Percentiles rank a stretch among this genome's conserved stretches.
These are phyloP conservation scores for Cucurbita argyrosperma DNA, from an alignment of 306 rosid genomes.

Conservation along the genomic window DNA sequence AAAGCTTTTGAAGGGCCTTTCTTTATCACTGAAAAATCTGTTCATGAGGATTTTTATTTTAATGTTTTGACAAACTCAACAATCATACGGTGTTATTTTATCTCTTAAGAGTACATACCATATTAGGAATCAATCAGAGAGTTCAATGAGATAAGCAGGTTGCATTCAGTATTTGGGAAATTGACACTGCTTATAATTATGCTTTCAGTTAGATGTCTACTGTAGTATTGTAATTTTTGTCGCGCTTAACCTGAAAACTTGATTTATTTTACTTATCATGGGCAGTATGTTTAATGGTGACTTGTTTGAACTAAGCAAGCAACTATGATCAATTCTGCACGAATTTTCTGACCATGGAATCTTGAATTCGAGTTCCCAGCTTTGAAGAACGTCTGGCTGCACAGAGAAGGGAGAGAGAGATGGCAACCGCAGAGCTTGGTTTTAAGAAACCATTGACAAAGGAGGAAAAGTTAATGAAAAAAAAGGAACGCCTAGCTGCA, in stretches of 20 bases:
- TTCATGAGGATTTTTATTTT: neutral
- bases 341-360: neutral
- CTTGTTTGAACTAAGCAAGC: neutral
- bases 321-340: neutral
- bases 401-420: slow-evolving; percentile 80
- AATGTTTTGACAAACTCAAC: neutral
- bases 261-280: neutral
- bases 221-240: neutral
- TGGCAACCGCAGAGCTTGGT: slow-evolving; percentile 58
- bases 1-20: neutral
- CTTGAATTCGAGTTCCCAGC: slow-evolving; percentile 23
- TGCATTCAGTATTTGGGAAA: neutral
- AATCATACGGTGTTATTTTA: neutral
- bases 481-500: slow-evolving; percentile 94
- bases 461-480: slow-evolving; percentile 74
- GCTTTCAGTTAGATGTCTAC: neutral
- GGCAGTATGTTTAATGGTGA: neutral
- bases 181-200: neutral
- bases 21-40: neutral
- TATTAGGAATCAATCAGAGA: neutral
- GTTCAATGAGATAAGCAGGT: neutral
- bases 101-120: neutral
- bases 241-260: neutral
- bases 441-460: slow-evolving; percentile 76
- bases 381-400: slow-evolving; percentile 95